These are phyloP conservation scores for Labyrinthula sp. DNA, from an alignment of 352 stramenopile genomes.

Conservation along the genomic window DNA sequence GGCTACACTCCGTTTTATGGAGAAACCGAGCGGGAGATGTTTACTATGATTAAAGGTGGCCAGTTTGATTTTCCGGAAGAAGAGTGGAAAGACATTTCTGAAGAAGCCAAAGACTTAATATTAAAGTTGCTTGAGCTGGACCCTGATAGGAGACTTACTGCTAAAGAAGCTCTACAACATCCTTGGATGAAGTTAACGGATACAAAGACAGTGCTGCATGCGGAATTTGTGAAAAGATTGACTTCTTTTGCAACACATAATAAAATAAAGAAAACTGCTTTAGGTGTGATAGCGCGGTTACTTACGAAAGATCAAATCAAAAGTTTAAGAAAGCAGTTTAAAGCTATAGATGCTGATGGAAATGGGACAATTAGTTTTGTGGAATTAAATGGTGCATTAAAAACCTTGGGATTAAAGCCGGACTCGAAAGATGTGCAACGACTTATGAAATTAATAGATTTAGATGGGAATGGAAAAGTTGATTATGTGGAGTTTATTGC, in stretches of 20 bases:
- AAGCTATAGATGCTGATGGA: slow-evolving; percentile 22
- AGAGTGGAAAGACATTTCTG: slow-evolving; percentile 37
- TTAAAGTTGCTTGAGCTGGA: slow-evolving; percentile 45
- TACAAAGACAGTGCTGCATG: slow-evolving; percentile 3
- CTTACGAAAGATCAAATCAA: slow-evolving; percentile 22
- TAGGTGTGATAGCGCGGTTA: slow-evolving; percentile 22
- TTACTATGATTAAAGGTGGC: slow-evolving; percentile 23
- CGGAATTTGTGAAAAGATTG: slow-evolving; percentile 2
- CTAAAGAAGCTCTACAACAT: slow-evolving; percentile 47
- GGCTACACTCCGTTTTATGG: slow-evolving; percentile 65
- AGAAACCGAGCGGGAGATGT: slow-evolving; percentile 64
- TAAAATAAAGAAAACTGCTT: slow-evolving; percentile 13
- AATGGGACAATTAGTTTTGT: slow-evolving; percentile 15
- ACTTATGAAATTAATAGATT: slow-evolving; percentile 6
- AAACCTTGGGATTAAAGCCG: slow-evolving; percentile 4
- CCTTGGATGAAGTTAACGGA: slow-evolving; percentile 41
- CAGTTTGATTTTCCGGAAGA: slow-evolving; percentile 35
- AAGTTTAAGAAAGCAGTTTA: slow-evolving; percentile 17
- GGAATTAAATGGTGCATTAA: slow-evolving; percentile 17
- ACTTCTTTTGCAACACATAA: slow-evolving; percentile 5
- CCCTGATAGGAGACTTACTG: slow-evolving; percentile 44
- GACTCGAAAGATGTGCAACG: slow-evolving; percentile 7
- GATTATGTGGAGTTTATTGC: slow-evolving; percentile 42
- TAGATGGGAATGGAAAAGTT: slow-evolving; percentile 21
- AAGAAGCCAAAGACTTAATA: slow-evolving; percentile 45